Base-by-base conservation (phyloP, 108 stramenopile species). In the Pseudonitzschia pungens region DNA sequence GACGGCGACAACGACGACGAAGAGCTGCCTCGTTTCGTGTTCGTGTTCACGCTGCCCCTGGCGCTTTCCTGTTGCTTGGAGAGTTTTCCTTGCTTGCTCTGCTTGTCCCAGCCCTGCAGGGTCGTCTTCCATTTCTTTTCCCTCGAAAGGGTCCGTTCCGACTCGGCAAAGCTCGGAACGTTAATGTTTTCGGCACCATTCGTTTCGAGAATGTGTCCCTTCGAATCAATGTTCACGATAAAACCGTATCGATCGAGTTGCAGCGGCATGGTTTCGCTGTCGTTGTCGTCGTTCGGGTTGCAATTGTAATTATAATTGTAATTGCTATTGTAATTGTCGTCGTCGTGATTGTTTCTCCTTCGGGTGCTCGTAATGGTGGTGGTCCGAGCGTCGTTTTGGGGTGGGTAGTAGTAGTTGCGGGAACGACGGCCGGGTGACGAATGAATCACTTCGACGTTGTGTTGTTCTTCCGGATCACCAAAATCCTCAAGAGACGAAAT, bases 181-280 rank as follows among this genome's bases (percentile, higher is more conserved):
- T 36, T 43, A 28, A 42, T 80, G 28, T 16, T 51, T 40, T 70
- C 57, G 2, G 22, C 76, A 5, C 70, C 60, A n/a, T 53, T 33
- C 1, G 68, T 48, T 40, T 83, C 77, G 21, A 54, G 57, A 0
- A 83, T 65, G 26, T 70, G 41, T 15, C 83, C 83, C 22, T 76
- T 59, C 0, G 57, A 42, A 54, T 87, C 83, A 53, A 87, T 78
- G 58, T 87, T 87, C 29, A 68, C 15, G 72, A 87, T 86, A 58
- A 90, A 90, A 33, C 87, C 81, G 77, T 72, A 87, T 59, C 80
- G 71, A 78, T 90, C 81, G 59, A 92, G 51, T 59, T 74, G 56
- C 27, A 65, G 57, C 24, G 78, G 24, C 55, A 70, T 70, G 0
- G 8, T 62, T 31, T 20, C 36, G 36, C 0, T 62, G 2, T 4